Evolutionary conservation across 352 stramenopile genomes (phyloP).

Genomic region (Pythium plurisporium): DNA sequence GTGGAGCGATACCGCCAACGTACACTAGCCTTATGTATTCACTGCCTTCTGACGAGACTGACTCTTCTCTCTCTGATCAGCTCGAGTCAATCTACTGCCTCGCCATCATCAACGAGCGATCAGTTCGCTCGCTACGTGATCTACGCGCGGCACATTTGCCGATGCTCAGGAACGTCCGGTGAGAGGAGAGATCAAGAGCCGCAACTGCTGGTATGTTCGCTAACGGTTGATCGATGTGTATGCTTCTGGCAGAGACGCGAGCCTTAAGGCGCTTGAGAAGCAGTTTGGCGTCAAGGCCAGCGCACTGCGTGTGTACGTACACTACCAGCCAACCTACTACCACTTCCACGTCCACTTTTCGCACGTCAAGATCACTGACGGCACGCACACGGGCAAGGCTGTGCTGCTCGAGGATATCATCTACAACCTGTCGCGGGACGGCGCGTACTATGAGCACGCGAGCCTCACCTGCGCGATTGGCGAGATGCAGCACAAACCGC

Average conservation of each 20-base stretch:
- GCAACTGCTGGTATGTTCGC: not conserved
- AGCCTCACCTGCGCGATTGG: slow-evolving; percentile 73
- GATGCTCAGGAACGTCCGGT: slow-evolving; percentile 75
- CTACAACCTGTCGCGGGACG: slow-evolving; percentile 63
- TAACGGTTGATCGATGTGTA: not conserved
- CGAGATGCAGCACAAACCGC: slow-evolving; percentile 74
- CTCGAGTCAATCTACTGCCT: slow-evolving; percentile 79
- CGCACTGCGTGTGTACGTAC: slow-evolving; percentile 76
- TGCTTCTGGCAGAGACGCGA: slow-evolving; percentile 30
- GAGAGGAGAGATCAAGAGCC: not conserved
- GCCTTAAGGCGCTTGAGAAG: slow-evolving; percentile 39
- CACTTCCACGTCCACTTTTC: slow-evolving; percentile 87
- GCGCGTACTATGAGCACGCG: slow-evolving; percentile 66
- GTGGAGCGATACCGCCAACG: slow-evolving; percentile 68
- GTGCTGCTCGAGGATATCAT: slow-evolving; percentile 84
- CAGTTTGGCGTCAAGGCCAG: slow-evolving; percentile 56
- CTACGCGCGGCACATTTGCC: slow-evolving; percentile 54
- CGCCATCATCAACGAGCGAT: slow-evolving; percentile 72
- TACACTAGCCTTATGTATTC: too few species aligned
- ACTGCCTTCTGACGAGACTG: too few species aligned
- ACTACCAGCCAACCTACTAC: slow-evolving; percentile 89
- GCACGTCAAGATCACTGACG: slow-evolving; percentile 78
- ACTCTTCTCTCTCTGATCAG: slow-evolving; percentile 19
- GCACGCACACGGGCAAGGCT: slow-evolving; percentile 73
- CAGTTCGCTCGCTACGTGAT: slow-evolving; percentile 73